Base-by-base conservation (phyloP, 1,284 basidiomycete species). In the Schizopora paradoxa region DNA sequence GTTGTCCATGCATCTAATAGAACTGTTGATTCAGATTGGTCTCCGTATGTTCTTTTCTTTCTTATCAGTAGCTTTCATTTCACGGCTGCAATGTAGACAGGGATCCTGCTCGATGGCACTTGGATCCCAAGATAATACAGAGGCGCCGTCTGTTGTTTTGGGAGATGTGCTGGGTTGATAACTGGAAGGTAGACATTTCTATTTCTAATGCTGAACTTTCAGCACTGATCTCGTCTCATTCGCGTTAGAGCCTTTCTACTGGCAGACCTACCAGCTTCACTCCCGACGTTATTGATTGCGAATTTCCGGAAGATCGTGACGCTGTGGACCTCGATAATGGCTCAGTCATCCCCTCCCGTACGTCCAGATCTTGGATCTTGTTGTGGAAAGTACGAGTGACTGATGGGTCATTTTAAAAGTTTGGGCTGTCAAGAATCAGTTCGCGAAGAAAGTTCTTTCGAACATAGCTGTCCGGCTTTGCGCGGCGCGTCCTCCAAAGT, bases 101-200 rank as follows among this genome's bases (percentile, higher is more conserved):
- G 5, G 59, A 61, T 47, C 54, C 55, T 23, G 53, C 54, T 8
- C 48, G 53, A 41, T 61, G 59, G 59, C 55, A 58, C 11, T 41
- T 47, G 54, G 54, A 34, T 22, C 47, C 45, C n/a, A 46, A 54
- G 38, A 49, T 59, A 27, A 50, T 53, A 5, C 53, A 58, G 28
- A 43, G 54, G 5, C 51, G 59, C n/a, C 48, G 59, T 14, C 53
- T 48, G 16, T 42, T 60, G 19, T 60, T 59, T 46, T 61, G 59
- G 59, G 58, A 61, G 48, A 47, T 60, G 6, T 55, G 45, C 25
- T 16, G 21, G 6, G 18, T 51, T 5, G 49, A 53, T 18, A 45
- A 48, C 16, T 45, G 45, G 48, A 49, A 46, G 31, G 48, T 45
- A 29, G 27, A 39, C 29, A 13, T 32, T 34, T 4, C 10, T 16